phyloP scores from a whole-genome alignment of 2,329 filamentous ascomycete species.

The Bipolaris cookei region DNA sequence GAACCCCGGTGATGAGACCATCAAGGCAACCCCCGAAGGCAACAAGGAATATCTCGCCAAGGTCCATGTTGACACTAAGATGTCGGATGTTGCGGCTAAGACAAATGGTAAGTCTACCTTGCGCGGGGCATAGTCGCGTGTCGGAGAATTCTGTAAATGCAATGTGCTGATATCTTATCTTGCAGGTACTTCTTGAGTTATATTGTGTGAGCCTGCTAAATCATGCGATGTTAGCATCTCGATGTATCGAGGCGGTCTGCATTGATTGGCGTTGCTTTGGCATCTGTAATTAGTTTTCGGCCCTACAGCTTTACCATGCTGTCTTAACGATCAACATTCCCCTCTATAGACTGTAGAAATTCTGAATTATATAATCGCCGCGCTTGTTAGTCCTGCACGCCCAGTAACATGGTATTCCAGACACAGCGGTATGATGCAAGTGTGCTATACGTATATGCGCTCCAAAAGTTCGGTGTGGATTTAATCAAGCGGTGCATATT shows the following conservation, averaged over 20 bases:
- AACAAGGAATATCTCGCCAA: slow-evolving; percentile 49
- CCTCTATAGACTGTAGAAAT: slow-evolving; percentile 8
- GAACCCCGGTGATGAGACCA: slow-evolving; percentile 50
- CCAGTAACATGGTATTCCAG: neutral
- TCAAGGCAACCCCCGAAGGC: slow-evolving; percentile 51
- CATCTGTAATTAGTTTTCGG: slow-evolving; percentile 4
- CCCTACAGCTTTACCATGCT: neutral
- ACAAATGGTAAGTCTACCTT: slow-evolving; percentile 35
- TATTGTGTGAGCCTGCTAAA: neutral
- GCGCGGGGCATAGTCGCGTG: no score
- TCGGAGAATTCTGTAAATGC: neutral
- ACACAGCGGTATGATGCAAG: neutral
- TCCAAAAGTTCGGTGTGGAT: neutral
- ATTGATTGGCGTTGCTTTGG: slow-evolving; percentile 15
- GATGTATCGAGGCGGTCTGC: neutral
- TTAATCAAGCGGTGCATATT: neutral
- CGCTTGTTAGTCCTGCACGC: neutral
- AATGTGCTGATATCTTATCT: slow-evolving; percentile 7
- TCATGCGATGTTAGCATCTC: slow-evolving; percentile 10
- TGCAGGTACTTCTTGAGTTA: slow-evolving; percentile 11
- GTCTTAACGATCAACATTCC: slow-evolving; percentile 2
- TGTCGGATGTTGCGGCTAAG: slow-evolving; percentile 35
- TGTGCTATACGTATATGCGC: neutral
- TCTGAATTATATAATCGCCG: neutral
- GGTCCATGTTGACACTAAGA: slow-evolving; percentile 45